Evolutionary conservation across 305 asterid species (phyloP).

Genomic region (Caryopteris hybrid): DNA sequence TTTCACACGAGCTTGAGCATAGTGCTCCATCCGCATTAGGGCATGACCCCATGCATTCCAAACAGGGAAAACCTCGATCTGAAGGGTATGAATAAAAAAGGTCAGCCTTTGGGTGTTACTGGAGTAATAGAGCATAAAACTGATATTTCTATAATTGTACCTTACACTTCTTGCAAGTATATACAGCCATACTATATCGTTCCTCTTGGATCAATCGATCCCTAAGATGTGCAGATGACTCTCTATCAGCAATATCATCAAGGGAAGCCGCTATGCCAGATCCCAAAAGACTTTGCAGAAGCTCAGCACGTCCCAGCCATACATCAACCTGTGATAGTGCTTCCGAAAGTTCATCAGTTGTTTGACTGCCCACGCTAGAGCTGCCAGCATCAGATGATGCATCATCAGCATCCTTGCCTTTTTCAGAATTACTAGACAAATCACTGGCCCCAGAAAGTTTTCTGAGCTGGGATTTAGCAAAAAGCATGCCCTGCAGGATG

Average conservation of each 20-base stretch:
- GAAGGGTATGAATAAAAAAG: constrained; percentile 26
- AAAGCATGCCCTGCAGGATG: constrained; percentile 64
- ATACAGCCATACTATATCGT: constrained; percentile 97
- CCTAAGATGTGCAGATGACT: constrained; percentile 88
- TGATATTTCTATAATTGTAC: constrained; percentile 29
- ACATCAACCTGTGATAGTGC: constrained; percentile 74
- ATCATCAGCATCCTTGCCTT: constrained; percentile 76
- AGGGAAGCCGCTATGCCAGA: constrained; percentile 97
- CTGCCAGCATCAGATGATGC: constrained; percentile 95
- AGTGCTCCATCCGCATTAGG: constrained; percentile 90
- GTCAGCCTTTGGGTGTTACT: constrained; percentile 10
- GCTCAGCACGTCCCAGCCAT: constrained; percentile 95
- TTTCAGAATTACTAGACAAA: constrained; percentile 70
- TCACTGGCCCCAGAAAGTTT: constrained; percentile 78
- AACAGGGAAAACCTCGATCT: constrained; percentile 93
- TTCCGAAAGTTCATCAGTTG: constrained; percentile 86
- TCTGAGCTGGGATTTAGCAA: constrained; percentile 87
- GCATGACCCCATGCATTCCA: constrained; percentile 99
- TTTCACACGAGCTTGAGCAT: constrained; percentile 97
- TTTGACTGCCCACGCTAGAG: constrained; percentile 86
- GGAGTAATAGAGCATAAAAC: constrained; percentile 9
- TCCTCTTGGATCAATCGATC: constrained; percentile 90
- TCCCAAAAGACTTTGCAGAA: constrained; percentile 96
- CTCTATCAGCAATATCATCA: constrained; percentile 93
- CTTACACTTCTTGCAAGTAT: constrained; percentile 98